Conservation (phyloP, 345 rosid species). For the Gossypium stocksii region DNA sequence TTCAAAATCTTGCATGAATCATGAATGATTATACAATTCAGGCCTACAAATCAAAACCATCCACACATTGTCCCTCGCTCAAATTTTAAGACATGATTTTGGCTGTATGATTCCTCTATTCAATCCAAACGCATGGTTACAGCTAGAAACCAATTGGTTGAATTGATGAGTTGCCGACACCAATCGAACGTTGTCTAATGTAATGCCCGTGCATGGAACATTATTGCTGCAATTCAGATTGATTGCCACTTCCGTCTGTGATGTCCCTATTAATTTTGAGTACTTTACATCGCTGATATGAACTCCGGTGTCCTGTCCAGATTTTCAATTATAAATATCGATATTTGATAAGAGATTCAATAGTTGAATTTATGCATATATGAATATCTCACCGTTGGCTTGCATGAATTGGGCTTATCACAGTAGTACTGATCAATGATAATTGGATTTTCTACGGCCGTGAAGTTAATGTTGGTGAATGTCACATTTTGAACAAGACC, state of each 20-base stretch:
- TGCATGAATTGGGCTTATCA: not conserved
- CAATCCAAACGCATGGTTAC: not conserved
- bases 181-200: not conserved
- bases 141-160: not conserved
- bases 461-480: slow-evolving; percentile 28
- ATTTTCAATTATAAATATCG: not conserved
- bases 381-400: not conserved
- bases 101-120: not conserved
- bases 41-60: not conserved
- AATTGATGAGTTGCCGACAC: not conserved
- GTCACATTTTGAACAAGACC: slow-evolving; percentile 23
- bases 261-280: not conserved
- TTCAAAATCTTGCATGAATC: not conserved
- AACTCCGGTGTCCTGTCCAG: not conserved
- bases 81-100: not conserved
- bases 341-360: too few relatives aligned
- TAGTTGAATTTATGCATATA: not conserved
- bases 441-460: not conserved
- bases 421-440: slow-evolving; percentile 7
- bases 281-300: not conserved
- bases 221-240: not conserved
- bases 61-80: not conserved
- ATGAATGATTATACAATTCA: not conserved
- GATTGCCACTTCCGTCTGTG: not conserved
- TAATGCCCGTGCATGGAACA: not conserved